These are phyloP conservation scores for Aspergillus novoparasiticus DNA, from an alignment of 2,329 filamentous ascomycete genomes.

Conservation along the genomic window DNA sequence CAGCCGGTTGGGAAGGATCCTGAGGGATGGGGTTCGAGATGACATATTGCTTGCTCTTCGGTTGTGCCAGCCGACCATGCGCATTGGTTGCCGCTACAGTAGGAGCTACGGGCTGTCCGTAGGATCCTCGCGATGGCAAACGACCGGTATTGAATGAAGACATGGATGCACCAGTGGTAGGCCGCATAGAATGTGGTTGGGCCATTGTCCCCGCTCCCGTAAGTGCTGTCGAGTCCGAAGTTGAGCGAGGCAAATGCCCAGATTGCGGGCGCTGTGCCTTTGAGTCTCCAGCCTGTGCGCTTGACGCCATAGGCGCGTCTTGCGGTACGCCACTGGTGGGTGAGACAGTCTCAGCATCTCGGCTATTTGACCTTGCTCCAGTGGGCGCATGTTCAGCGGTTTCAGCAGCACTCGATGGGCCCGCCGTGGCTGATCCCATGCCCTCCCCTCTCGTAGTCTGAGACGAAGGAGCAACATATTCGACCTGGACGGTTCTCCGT, in stretches of 20 bases:
- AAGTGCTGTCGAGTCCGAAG: constrained; percentile 61
- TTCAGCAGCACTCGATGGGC: constrained; percentile 21
- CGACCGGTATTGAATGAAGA: constrained; percentile 61
- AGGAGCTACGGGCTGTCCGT: constrained; percentile 85
- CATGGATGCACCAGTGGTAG: constrained; percentile 81
- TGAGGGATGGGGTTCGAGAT: constrained; percentile 70
- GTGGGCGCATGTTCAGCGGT: constrained; percentile 50
- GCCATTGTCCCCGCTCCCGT: constrained; percentile 42
- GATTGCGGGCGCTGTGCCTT: constrained; percentile 43
- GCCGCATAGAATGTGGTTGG: constrained; percentile 58
- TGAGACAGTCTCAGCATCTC: constrained; percentile 12
- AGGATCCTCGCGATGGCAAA: constrained; percentile 76
- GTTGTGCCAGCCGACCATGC: constrained; percentile 87
- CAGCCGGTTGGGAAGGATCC: constrained; percentile 52
- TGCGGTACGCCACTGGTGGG: constrained; percentile 8
- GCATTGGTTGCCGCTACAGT: constrained; percentile 85
- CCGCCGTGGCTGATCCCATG: constrained; percentile 13
- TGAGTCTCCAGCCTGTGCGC: constrained; percentile 12
- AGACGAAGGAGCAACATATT: constrained; percentile 91
- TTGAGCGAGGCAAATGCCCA: constrained; percentile 55
- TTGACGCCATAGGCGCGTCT: constrained; percentile 10
- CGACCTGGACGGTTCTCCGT: constrained; percentile 91
- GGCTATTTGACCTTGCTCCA: constrained; percentile 21
- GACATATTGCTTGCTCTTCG: constrained; percentile 68
- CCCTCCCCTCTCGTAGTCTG: constrained; percentile 74